These are phyloP conservation scores for Aspergillus pseudoterreus DNA, from an alignment of 2,329 filamentous ascomycete species.

Conservation along the genomic window DNA sequence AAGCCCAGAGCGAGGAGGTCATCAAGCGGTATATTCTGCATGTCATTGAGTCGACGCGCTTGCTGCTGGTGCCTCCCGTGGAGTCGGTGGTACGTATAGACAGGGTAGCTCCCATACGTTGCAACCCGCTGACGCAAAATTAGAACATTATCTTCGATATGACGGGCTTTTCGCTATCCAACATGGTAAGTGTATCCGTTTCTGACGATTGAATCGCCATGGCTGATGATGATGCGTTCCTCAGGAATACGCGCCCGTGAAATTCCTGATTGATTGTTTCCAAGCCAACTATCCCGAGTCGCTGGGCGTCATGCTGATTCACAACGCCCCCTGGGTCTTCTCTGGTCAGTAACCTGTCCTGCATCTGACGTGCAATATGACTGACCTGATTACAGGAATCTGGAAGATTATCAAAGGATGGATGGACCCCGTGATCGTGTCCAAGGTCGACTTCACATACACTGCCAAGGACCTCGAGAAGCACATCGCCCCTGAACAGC, in stretches of 20 bases:
- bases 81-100: slow-evolving; percentile 71
- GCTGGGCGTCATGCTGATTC: slow-evolving; percentile 82
- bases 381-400: slow-evolving; percentile 55
- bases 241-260: slow-evolving; percentile 88
- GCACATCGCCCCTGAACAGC: slow-evolving; percentile 65
- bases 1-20: slow-evolving; percentile 78
- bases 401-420: slow-evolving; percentile 93
- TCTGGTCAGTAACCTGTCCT: slow-evolving; percentile 56
- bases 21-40: slow-evolving; percentile 87
- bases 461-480: slow-evolving; percentile 69
- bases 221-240: background rate
- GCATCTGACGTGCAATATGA: background rate
- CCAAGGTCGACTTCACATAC: slow-evolving; percentile 88
- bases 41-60: slow-evolving; percentile 84
- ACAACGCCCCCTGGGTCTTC: slow-evolving; percentile 91
- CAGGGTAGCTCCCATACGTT: no score
- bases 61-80: slow-evolving; percentile 70
- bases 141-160: slow-evolving; percentile 92
- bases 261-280: slow-evolving; percentile 98
- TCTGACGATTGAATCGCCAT: background rate
- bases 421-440: slow-evolving; percentile 92
- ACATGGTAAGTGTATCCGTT: slow-evolving; percentile 64
- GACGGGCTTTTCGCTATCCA: slow-evolving; percentile 86
- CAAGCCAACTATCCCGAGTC: slow-evolving; percentile 96
- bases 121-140: background rate